A percentile compares a stretch with the other conserved stretches of the same genome.
Evolutionary conservation across 139 green algal species (phyloP).

Genomic region (Pleodorina starrii): DNA sequence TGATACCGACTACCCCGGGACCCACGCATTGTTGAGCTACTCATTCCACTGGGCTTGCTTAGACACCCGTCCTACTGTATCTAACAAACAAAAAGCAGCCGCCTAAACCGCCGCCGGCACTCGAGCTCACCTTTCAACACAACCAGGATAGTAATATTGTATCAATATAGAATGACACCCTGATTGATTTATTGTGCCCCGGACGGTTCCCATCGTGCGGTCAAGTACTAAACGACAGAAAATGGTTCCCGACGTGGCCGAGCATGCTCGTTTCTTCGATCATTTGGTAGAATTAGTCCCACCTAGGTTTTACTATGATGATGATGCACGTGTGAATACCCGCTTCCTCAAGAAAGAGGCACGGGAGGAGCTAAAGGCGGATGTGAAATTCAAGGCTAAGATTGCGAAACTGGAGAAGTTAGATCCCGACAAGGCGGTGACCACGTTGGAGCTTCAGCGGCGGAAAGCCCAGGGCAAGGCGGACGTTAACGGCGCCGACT

Average conservation of each 20-base stretch:
- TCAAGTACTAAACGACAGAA: neutral
- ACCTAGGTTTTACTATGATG: constrained; percentile 71
- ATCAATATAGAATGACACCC: too few species aligned
- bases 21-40: too few species aligned
- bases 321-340: constrained; percentile 54
- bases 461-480: constrained; percentile 32
- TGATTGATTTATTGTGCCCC: too few species aligned
- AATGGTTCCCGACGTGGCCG: neutral
- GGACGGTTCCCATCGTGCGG: too few species aligned
- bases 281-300: constrained; percentile 81
- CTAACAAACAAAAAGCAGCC: too few species aligned
- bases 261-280: constrained; percentile 79
- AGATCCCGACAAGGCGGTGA: constrained; percentile 70
- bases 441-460: constrained; percentile 70
- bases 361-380: constrained; percentile 65
- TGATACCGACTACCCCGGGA: too few species aligned
- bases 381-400: constrained; percentile 77
- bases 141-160: too few species aligned
- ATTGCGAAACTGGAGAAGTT: constrained; percentile 74
- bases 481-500: neutral
- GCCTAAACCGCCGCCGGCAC: neutral
- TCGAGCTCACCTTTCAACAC: too few species aligned
- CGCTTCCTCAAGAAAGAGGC: constrained; percentile 67
- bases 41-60: too few species aligned
- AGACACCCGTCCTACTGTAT: too few species aligned